Evolutionary conservation across 768 basidiomycete species (phyloP).

Genomic region (Solioccasus polychromus): DNA sequence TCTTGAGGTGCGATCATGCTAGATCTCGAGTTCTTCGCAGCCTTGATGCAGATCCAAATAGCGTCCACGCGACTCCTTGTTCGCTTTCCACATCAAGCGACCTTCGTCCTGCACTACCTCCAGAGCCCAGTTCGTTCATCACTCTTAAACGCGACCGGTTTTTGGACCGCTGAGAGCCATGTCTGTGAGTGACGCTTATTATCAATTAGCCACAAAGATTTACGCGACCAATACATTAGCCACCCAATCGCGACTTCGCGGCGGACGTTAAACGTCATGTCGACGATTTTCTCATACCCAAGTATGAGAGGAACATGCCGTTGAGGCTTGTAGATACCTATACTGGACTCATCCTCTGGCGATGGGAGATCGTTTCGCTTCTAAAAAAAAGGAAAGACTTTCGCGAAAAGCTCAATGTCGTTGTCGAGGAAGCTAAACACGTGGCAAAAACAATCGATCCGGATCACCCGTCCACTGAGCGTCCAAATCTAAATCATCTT

Average conservation of each 20-base stretch:
- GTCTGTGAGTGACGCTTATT: slow-evolving; percentile 10
- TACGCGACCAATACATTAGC: not conserved
- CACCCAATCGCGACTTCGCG: slow-evolving; percentile 5
- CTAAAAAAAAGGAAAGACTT: slow-evolving; percentile 17
- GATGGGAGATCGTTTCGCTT: slow-evolving; percentile 13
- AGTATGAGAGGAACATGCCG: slow-evolving; percentile 18
- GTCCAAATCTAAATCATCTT: slow-evolving; percentile 4
- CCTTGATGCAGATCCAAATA: too few relatives aligned
- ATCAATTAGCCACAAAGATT: not conserved
- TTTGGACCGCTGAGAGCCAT: not conserved
- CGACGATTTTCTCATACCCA: slow-evolving; percentile 13
- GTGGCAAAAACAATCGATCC: not conserved
- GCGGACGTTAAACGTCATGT: slow-evolving; percentile 14
- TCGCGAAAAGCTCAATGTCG: slow-evolving; percentile 1
- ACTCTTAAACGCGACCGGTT: not conserved
- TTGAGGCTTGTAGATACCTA: slow-evolving; percentile 26
- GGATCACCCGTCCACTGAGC: slow-evolving; percentile 1
- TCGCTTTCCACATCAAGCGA: not conserved
- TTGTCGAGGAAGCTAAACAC: not conserved
- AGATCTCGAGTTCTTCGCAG: too few relatives aligned
- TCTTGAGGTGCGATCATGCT: too few relatives aligned
- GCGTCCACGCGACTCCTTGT: not conserved
- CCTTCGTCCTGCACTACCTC: not conserved
- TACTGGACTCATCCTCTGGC: slow-evolving; percentile 21
- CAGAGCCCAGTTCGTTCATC: not conserved